Percentiles rank a stretch among this genome's conserved stretches.
Evolutionary conservation across 352 stramenopile species (phyloP).

Genomic region (Globisporangium yorkense): DNA sequence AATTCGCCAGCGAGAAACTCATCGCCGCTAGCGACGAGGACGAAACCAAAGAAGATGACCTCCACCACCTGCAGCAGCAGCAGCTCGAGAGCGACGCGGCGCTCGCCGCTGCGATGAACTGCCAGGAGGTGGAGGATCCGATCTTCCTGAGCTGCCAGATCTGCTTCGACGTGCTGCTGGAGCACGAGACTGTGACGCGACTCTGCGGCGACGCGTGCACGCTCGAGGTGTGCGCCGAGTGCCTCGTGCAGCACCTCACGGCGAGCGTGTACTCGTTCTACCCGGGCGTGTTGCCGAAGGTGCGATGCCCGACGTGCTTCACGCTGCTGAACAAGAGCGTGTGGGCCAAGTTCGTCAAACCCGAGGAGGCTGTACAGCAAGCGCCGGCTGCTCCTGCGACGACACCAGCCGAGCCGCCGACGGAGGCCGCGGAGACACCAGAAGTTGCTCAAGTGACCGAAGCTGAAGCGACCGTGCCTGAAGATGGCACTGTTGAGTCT

Average conservation of each 20-base stretch:
- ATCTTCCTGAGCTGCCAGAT: slow-evolving; percentile 48
- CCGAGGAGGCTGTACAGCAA: neutral
- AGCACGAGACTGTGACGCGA: slow-evolving; percentile 24
- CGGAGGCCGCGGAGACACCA: neutral
- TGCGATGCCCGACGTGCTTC: slow-evolving; percentile 59
- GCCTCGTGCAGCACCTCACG: slow-evolving; percentile 44
- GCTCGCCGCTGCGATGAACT: neutral
- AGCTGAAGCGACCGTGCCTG: no score
- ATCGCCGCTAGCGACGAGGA: no score
- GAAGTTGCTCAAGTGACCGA: no score
- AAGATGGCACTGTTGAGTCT: no score
- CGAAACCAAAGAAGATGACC: neutral
- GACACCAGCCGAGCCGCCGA: neutral
- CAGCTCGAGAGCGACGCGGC: slow-evolving; percentile 3
- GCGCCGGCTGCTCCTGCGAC: no score
- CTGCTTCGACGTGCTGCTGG: slow-evolving; percentile 42
- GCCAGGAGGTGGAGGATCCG: slow-evolving; percentile 7
- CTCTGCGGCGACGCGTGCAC: slow-evolving; percentile 36
- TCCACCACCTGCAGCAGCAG: neutral
- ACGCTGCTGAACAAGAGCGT: slow-evolving; percentile 42
- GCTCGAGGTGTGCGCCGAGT: slow-evolving; percentile 33
- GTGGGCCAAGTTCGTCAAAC: slow-evolving; percentile 33
- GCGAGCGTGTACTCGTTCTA: slow-evolving; percentile 57
- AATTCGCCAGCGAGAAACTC: neutral
- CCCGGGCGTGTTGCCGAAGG: slow-evolving; percentile 51